Base-by-base conservation (phyloP, 2,329 filamentous ascomycete genomes). In the Aspergillus sp. region DNA sequence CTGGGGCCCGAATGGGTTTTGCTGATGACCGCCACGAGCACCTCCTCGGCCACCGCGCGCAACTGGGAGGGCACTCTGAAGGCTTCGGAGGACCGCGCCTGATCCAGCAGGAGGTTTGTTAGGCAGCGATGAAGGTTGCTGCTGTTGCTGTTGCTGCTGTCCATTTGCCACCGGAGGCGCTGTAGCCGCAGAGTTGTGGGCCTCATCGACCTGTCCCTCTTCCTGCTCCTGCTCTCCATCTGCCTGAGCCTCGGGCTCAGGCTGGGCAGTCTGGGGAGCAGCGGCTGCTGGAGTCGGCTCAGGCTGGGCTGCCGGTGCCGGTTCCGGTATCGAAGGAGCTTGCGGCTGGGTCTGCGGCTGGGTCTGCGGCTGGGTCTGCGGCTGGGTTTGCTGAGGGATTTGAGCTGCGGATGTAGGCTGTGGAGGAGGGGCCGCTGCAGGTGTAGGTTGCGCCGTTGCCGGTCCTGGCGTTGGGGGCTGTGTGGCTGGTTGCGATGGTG, bases 31-130 rank as follows among this genome's bases (percentile, higher is more conserved):
- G 31, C 77, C 77, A 45, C 78, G 74, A 14, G 74, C 76, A 32
- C 78, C 70, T 20, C 75, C 74, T 56, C 79, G 71, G 47, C 75
- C 75, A 18, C 76, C 78, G 52, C 76, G 70, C 20, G 77, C 78
- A 63, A 82, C 63, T 22, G 79, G 79, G 39, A 81, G 70, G 4
- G 75, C 78, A 6, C 79, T 81, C 52, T 80, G 77, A 49, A 78
- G 67, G 47, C 75, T 72, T 68, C 77, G 64, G 60, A 78, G 66
- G 68, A 78, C 75, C 63, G 76, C 70, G 62, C 76, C 69, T 67
- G 74, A 72, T 61, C 77, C 74, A 32, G 68, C 62, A 9, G 70
- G 70, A 36, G 73, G 73, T 53, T 73, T 75, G 53, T 58, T 74
- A 24, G 71, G 74, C 26, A 75, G 59, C 12, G 69, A 60, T 12